Conservation (phyloP, 441 rosid species). For the Theobroma grandiflorum region DNA sequence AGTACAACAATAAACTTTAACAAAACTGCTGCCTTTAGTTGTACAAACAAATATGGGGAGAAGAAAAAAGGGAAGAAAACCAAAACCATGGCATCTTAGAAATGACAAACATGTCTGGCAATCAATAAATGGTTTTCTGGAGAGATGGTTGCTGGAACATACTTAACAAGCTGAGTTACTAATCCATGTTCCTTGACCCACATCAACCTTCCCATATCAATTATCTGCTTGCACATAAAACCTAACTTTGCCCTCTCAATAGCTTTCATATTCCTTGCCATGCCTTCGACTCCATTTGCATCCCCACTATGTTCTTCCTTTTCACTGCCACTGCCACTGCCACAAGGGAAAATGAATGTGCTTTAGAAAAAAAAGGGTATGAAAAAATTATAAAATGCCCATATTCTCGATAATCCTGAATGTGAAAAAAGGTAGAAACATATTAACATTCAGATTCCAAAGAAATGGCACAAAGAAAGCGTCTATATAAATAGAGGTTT, state of each 20-base stretch:
- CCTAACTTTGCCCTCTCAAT: conserved; percentile 77
- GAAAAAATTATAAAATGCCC: background rate
- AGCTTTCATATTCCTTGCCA: conserved; percentile 67
- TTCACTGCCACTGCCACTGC: conserved; percentile 50
- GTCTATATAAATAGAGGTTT: background rate
- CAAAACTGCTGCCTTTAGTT: conserved; percentile 1
- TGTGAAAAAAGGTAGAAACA: background rate
- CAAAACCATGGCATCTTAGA: conserved; percentile 12
- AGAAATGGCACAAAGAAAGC: background rate
- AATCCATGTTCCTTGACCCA: conserved; percentile 68
- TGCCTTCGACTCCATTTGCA: conserved; percentile 56
- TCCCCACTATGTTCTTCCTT: conserved; percentile 39
- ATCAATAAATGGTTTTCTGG: conserved; percentile 83
- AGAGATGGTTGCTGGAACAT: conserved; percentile 70
- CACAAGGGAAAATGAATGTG: conserved; percentile 1
- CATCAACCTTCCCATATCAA: conserved; percentile 79
- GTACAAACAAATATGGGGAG: background rate
- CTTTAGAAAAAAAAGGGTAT: background rate
- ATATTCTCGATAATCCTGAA: background rate
- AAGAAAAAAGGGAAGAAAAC: background rate
- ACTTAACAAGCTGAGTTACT: conserved; percentile 64
- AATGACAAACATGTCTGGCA: conserved; percentile 38
- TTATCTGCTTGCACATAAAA: conserved; percentile 85
- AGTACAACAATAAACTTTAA: background rate
- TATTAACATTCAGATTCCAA: conserved; percentile 7